Percentiles rank a stretch among this genome's conserved stretches.
Evolutionary conservation across 2,329 filamentous ascomycete genomes (phyloP).

Genomic region (Aspergillus clavatus): DNA sequence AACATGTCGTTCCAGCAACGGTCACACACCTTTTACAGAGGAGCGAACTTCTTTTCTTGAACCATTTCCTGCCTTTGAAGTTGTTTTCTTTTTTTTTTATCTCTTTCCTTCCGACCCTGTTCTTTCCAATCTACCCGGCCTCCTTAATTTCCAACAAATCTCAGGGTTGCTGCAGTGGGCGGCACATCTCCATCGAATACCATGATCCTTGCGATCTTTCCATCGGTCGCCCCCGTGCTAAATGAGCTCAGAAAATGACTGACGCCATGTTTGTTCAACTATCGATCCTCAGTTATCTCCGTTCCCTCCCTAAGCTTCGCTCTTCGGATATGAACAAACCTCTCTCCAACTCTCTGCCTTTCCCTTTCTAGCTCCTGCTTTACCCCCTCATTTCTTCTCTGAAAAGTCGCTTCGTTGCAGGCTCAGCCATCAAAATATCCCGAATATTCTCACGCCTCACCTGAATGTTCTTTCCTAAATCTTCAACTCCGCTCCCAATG

Average conservation of each 20-base stretch:
- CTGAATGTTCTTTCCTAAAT: constrained; percentile 3
- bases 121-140: constrained; percentile 17
- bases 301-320: neutral
- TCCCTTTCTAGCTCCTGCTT: neutral
- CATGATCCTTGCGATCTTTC: constrained; percentile 15
- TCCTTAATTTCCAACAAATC: constrained; percentile 22
- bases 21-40: neutral
- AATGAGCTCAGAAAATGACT: constrained; percentile 15
- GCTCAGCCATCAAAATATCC: no score
- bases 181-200: constrained; percentile 22
- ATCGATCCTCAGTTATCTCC: constrained; percentile 2
- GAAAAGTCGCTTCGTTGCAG: constrained; percentile 9
- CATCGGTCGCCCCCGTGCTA: constrained; percentile 13
- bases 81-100: constrained; percentile 16
- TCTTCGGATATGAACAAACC: neutral
- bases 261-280: constrained; percentile 9
- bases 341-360: neutral
- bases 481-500: constrained; percentile 8
- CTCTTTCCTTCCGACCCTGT: constrained; percentile 9
- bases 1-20: neutral
- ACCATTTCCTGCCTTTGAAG: constrained; percentile 16
- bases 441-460: constrained; percentile 2
- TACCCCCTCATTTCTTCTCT: neutral
- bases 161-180: constrained; percentile 23
- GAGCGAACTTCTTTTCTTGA: constrained; percentile 2